Percentiles rank a stretch among this genome's conserved stretches.
phyloP scores from a whole-genome alignment of 148 eudicot genomes.

The Spergularia bocconei region DNA sequence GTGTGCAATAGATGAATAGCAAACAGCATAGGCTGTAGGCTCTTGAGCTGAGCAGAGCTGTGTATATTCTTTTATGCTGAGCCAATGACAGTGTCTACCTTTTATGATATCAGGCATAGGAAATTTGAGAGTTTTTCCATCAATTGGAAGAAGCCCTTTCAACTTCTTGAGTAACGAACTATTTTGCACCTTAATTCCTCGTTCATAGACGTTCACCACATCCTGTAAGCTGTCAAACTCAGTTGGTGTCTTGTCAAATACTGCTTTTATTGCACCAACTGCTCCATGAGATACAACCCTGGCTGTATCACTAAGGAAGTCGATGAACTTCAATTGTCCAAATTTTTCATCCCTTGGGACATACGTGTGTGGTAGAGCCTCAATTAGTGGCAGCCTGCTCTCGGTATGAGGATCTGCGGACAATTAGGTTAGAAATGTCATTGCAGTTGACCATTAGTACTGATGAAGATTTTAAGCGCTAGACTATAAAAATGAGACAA shows the following conservation, averaged over 20 bases:
- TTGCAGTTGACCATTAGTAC: neutral
- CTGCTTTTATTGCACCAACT: constrained; percentile 40
- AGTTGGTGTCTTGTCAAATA: constrained; percentile 44
- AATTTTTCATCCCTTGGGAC: constrained; percentile 83
- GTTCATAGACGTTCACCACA: constrained; percentile 48
- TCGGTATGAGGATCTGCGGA: constrained; percentile 61
- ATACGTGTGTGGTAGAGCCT: constrained; percentile 44
- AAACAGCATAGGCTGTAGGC: neutral
- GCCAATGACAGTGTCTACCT: constrained; percentile 33
- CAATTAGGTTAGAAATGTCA: constrained; percentile 3
- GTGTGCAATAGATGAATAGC: neutral
- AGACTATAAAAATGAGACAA: neutral
- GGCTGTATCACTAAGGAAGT: constrained; percentile 49
- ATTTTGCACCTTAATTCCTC: constrained; percentile 43
- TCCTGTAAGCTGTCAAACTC: constrained; percentile 73
- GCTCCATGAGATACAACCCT: constrained; percentile 52
- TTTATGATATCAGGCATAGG: constrained; percentile 81
- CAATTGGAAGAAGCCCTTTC: constrained; percentile 44
- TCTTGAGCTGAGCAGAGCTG: neutral
- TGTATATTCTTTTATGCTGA: neutral
- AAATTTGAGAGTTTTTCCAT: constrained; percentile 43
- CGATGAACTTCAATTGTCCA: constrained; percentile 54
- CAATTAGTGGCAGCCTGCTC: constrained; percentile 55
- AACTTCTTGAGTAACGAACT: constrained; percentile 33
- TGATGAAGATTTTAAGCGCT: neutral